Conservation (phyloP, 2,329 filamentous ascomycete genomes). For the Fusarium sp. region DNA sequence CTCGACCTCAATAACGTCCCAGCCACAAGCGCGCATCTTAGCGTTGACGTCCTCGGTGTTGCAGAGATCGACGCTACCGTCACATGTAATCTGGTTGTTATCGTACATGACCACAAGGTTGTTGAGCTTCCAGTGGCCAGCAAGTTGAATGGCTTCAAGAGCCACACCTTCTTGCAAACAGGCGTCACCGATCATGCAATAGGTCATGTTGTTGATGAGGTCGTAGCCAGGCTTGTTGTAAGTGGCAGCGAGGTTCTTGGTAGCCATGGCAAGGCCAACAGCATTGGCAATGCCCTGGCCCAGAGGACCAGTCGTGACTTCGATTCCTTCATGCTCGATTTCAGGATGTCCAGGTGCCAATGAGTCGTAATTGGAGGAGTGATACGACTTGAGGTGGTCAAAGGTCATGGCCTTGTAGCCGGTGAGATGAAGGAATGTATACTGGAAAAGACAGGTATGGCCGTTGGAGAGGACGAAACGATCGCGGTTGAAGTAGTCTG, state of each 20-base stretch:
- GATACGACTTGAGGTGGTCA: constrained; percentile 66
- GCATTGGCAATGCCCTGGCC: constrained; percentile 71
- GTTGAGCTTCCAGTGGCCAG: constrained; percentile 65
- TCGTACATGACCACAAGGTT: constrained; percentile 70
- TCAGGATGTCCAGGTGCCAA: constrained; percentile 68
- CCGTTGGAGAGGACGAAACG: constrained; percentile 72
- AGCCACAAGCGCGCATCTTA: constrained; percentile 68
- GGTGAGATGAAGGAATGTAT: constrained; percentile 63
- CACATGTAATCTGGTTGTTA: constrained; percentile 70
- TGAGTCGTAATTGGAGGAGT: constrained; percentile 57
- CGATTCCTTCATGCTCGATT: constrained; percentile 67
- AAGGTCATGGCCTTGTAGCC: constrained; percentile 67
- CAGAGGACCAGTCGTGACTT: constrained; percentile 69
- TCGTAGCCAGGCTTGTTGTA: constrained; percentile 63
- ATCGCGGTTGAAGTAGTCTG: constrained; percentile 69
- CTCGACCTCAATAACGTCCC: constrained; percentile 64
- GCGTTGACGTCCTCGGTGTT: constrained; percentile 67
- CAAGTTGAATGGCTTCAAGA: constrained; percentile 66
- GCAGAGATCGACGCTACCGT: constrained; percentile 63
- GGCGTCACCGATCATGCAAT: constrained; percentile 68
- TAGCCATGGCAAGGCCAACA: constrained; percentile 68
- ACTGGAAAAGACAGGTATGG: constrained; percentile 67
- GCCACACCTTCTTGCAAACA: constrained; percentile 69
- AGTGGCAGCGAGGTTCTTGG: constrained; percentile 64
- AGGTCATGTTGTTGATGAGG: constrained; percentile 63